Evolutionary conservation across 1,139 yeast species (phyloP).

Genomic region (Zygosaccharomyces pseudobailii): DNA sequence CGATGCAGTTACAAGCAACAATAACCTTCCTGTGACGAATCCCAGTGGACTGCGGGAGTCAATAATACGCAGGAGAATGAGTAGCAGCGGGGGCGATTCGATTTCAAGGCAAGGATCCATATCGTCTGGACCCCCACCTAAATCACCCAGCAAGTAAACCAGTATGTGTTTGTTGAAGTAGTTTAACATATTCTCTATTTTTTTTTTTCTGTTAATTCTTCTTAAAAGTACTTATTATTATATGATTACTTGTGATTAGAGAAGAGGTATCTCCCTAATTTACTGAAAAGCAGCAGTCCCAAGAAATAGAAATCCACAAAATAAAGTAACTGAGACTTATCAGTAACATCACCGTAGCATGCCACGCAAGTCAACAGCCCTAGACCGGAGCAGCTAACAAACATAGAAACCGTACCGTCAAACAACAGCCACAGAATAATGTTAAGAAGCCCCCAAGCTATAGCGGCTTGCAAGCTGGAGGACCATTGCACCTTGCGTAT

Average conservation of each 20-base stretch:
- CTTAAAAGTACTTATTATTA: neutral
- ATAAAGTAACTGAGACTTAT: slow-evolving; percentile 27
- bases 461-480: slow-evolving; percentile 68
- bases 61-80: slow-evolving; percentile 33
- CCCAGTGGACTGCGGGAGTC: slow-evolving; percentile 34
- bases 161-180: neutral
- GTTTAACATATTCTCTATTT: neutral
- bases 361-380: slow-evolving; percentile 41
- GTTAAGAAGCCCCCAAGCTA: slow-evolving; percentile 69
- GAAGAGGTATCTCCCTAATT: slow-evolving; percentile 51
- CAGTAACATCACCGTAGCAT: slow-evolving; percentile 28
- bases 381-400: slow-evolving; percentile 44
- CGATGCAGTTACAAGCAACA: slow-evolving; percentile 26
- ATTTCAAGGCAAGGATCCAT: slow-evolving; percentile 33
- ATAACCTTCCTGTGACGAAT: slow-evolving; percentile 33
- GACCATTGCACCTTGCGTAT: slow-evolving; percentile 77
- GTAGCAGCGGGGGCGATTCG: slow-evolving; percentile 33
- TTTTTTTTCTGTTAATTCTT: neutral
- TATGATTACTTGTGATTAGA: neutral
- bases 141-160: slow-evolving; percentile 29
- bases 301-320: slow-evolving; percentile 53
- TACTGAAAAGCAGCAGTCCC: slow-evolving; percentile 65
- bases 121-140: slow-evolving; percentile 35
- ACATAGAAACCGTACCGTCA: slow-evolving; percentile 70
- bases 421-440: slow-evolving; percentile 76